These are phyloP conservation scores for Pseudomassariella vexata DNA, from an alignment of 2,329 filamentous ascomycete species.

Conservation along the genomic window DNA sequence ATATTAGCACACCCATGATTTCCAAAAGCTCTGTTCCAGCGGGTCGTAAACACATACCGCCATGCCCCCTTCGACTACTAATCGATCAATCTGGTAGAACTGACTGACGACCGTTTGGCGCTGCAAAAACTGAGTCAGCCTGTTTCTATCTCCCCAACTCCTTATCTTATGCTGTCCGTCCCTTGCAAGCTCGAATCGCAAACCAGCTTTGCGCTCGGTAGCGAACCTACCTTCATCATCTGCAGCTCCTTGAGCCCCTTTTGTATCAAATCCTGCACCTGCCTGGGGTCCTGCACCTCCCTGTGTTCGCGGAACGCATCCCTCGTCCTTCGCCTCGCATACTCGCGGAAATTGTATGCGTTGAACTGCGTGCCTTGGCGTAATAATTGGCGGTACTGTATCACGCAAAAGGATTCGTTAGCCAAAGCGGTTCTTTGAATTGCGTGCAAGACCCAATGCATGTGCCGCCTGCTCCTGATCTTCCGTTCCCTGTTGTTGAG, in stretches of 20 bases:
- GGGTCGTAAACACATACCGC: slow-evolving; percentile 47
- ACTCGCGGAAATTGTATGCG: slow-evolving; percentile 96
- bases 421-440: too few relatives aligned
- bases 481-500: too few relatives aligned
- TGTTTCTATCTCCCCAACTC: slow-evolving; percentile 2
- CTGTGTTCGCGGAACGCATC: slow-evolving; percentile 86
- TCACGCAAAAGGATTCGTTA: slow-evolving; percentile 6
- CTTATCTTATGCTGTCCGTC: not conserved
- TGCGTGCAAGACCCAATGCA: too few relatives aligned
- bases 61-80: slow-evolving; percentile 87
- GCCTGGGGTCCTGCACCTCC: slow-evolving; percentile 64
- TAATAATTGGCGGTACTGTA: slow-evolving; percentile 84
- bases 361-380: slow-evolving; percentile 83
- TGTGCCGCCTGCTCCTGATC: too few relatives aligned
- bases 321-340: slow-evolving; percentile 82
- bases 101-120: slow-evolving; percentile 92
- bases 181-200: not conserved
- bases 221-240: slow-evolving; percentile 82
- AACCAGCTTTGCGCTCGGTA: slow-evolving; percentile 3
- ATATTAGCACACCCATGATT: slow-evolving; percentile 1
- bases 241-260: slow-evolving; percentile 82
- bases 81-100: slow-evolving; percentile 85
- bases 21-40: slow-evolving; percentile 13
- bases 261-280: slow-evolving; percentile 84
- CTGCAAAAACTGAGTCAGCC: slow-evolving; percentile 38